Evolutionary conservation across 192 early-diverging fungal species (phyloP).

Genomic region (Powellomyces hirtus): DNA sequence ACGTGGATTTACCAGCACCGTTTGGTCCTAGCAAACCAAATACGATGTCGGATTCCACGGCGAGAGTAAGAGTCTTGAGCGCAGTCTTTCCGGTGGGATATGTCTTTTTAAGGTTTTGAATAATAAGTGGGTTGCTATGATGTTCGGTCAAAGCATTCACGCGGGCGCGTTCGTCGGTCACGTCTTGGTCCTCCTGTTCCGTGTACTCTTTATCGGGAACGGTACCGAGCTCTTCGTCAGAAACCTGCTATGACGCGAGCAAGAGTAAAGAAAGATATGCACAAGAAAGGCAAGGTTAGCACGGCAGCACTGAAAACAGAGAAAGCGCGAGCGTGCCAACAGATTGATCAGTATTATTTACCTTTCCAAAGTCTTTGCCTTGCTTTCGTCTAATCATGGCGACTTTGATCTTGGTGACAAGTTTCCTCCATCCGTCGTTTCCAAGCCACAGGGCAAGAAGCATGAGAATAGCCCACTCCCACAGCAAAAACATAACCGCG

Average conservation of each 20-base stretch:
- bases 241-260: background rate
- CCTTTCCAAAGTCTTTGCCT: conserved; percentile 47
- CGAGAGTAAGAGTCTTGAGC: conserved; percentile 64
- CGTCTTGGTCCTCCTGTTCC: conserved; percentile 58
- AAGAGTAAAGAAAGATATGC: conserved; percentile 14
- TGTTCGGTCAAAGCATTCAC: conserved; percentile 40
- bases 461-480: conserved; percentile 52
- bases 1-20: conserved; percentile 72
- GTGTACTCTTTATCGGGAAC: background rate
- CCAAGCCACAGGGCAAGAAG: conserved; percentile 32
- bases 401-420: background rate
- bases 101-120: conserved; percentile 63
- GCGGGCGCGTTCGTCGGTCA: conserved; percentile 57
- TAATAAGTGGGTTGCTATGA: conserved; percentile 48
- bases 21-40: conserved; percentile 67
- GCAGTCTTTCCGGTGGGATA: conserved; percentile 59
- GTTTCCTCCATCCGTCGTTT: background rate
- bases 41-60: conserved; percentile 48
- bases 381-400: conserved; percentile 52
- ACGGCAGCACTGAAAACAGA: no score
- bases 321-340: no score
- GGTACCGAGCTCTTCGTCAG: background rate
- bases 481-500: conserved; percentile 53
- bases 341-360: no score
- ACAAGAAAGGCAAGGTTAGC: conserved; percentile 29